A percentile compares a stretch with the other conserved stretches of the same genome.
These are phyloP conservation scores for Allium fistulosum DNA, from an alignment of 106 monocot species.

Conservation along the genomic window DNA sequence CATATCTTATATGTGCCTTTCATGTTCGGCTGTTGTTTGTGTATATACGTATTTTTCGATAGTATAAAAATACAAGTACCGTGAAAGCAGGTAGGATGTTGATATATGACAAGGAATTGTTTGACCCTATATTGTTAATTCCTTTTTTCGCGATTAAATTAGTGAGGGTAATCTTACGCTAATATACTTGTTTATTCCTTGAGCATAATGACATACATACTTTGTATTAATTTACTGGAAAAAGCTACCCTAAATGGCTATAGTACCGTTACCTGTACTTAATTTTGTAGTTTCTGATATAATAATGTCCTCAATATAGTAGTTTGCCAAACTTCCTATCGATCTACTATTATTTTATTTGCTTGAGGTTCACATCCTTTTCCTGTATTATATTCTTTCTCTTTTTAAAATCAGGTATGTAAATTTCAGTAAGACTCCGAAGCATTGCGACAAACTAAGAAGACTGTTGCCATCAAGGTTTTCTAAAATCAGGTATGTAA, in stretches of 20 bases:
- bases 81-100: conserved; percentile 7
- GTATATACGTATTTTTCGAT: not conserved
- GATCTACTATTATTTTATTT: not conserved
- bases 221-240: not conserved
- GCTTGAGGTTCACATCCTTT: not conserved
- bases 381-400: too few species aligned
- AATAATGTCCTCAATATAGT: not conserved
- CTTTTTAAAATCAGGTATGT: too few species aligned
- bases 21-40: not conserved
- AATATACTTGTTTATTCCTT: not conserved
- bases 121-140: not conserved
- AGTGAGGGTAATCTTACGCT: conserved; percentile 1
- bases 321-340: not conserved
- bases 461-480: too few species aligned
- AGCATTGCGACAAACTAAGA: too few species aligned
- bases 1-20: not conserved
- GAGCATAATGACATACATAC: not conserved
- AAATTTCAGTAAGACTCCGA: too few species aligned
- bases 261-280: not conserved
- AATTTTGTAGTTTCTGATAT: not conserved
- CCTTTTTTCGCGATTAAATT: not conserved
- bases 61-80: not conserved
- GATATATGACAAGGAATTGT: conserved; percentile 3
- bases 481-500: too few species aligned
- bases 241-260: not conserved